Conservation (phyloP, 768 basidiomycete genomes). For the Dentipellis fragilis region DNA sequence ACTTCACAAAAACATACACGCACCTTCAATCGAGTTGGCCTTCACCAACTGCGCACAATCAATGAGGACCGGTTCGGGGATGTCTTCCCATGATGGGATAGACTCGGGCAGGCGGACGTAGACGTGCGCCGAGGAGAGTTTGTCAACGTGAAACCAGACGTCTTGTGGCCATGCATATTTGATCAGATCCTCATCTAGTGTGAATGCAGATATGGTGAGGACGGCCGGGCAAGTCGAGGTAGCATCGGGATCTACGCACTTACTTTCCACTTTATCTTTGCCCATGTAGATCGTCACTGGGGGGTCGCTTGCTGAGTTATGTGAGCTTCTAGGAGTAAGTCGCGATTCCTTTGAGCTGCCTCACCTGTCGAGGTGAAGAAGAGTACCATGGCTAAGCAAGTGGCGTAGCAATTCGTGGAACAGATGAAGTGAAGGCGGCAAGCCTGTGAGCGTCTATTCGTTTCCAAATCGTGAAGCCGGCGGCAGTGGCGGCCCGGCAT, state of each 20-base stretch:
- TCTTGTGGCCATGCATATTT: conserved; percentile 87
- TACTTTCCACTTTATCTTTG: conserved; percentile 92
- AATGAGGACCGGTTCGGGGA: conserved; percentile 65
- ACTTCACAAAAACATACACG: not conserved
- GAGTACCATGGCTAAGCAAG: conserved; percentile 6
- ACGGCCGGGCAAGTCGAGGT: too few relatives aligned
- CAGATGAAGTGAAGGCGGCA: too few relatives aligned
- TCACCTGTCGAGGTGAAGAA: conserved; percentile 14
- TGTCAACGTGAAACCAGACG: conserved; percentile 96
- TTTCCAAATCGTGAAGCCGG: too few relatives aligned
- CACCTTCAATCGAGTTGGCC: conserved; percentile 95
- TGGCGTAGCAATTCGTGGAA: not conserved
- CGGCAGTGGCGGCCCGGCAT: too few relatives aligned
- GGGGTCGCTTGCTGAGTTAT: conserved; percentile 42
- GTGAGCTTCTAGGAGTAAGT: not conserved
- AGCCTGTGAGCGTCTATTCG: too few relatives aligned
- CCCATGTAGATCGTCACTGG: conserved; percentile 85
- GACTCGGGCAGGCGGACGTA: conserved; percentile 81
- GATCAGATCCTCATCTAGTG: conserved; percentile 86
- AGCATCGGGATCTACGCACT: conserved; percentile 18
- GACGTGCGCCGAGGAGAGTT: conserved; percentile 92
- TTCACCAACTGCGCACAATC: conserved; percentile 96
- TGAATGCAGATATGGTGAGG: not conserved
- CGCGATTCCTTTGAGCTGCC: not conserved
- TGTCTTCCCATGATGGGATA: conserved; percentile 79